These are phyloP conservation scores for Neurospora sp. DNA, from an alignment of 495 filamentous ascomycete species.

Conservation along the genomic window DNA sequence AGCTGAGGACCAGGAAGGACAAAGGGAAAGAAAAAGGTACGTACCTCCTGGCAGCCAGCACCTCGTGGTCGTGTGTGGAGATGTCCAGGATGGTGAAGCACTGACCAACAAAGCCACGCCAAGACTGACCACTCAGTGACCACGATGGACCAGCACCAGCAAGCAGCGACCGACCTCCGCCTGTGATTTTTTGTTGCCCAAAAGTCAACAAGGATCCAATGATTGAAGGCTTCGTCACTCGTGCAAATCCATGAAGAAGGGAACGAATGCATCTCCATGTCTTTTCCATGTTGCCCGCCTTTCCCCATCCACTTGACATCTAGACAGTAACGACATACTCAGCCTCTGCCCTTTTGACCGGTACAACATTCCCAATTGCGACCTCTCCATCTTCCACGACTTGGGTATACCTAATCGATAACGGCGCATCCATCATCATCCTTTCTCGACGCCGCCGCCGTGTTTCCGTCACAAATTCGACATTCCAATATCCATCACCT, in stretches of 20 bases:
- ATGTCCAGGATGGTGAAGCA: not conserved
- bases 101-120: not conserved
- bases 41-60: not conserved
- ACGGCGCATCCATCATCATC: not conserved
- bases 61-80: not conserved
- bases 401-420: not conserved
- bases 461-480: not conserved
- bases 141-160: conserved; percentile 9
- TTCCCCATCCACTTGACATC: not conserved
- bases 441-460: not conserved
- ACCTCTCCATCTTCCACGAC: not conserved
- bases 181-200: conserved; percentile 20
- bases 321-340: not conserved
- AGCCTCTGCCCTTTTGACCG: not conserved
- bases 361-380: not conserved
- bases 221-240: conserved; percentile 22
- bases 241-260: not conserved
- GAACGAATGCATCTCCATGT: conserved; percentile 2
- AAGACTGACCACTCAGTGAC: not conserved
- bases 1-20: not conserved
- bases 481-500: not conserved
- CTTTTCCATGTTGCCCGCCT: not conserved
- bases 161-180: conserved; percentile 10
- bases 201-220: conserved; percentile 33
- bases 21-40: not conserved